Conservation (phyloP, 352 stramenopile species). For the Stramenopiles sp. region DNA sequence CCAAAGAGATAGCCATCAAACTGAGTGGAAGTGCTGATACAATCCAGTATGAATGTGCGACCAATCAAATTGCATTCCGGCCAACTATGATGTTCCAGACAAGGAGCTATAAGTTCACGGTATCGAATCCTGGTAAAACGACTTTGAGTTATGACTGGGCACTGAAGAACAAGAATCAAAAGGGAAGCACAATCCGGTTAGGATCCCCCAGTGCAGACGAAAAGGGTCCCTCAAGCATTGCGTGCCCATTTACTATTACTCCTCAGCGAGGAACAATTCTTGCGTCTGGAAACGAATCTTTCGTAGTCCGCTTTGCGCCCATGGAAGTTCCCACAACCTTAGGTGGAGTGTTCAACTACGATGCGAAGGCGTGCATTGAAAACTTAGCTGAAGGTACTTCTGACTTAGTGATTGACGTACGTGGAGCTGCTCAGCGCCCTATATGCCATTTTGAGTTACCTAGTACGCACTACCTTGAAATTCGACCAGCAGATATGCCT, state of each 20-base stretch:
- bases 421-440: conserved; percentile 48
- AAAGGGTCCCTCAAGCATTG: conserved; percentile 33
- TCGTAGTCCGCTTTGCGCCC: conserved; percentile 59
- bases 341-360: neutral
- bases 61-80: conserved; percentile 38
- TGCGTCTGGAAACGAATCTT: conserved; percentile 37
- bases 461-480: conserved; percentile 55
- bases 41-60: conserved; percentile 39
- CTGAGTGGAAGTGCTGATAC: conserved; percentile 36
- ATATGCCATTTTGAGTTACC: conserved; percentile 77
- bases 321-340: conserved; percentile 40
- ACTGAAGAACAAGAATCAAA: conserved; percentile 17
- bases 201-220: conserved; percentile 26
- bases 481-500: conserved; percentile 36
- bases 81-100: conserved; percentile 62
- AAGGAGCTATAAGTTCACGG: conserved; percentile 40
- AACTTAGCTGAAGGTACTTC: neutral
- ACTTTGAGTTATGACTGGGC: conserved; percentile 35
- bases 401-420: conserved; percentile 26
- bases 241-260: conserved; percentile 60
- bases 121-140: conserved; percentile 50
- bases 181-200: conserved; percentile 14
- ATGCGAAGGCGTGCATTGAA: neutral
- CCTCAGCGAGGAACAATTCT: conserved; percentile 37
- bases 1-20: neutral